Conservation (phyloP, 73 alveolate species). For the Paramecium sonneborni region DNA sequence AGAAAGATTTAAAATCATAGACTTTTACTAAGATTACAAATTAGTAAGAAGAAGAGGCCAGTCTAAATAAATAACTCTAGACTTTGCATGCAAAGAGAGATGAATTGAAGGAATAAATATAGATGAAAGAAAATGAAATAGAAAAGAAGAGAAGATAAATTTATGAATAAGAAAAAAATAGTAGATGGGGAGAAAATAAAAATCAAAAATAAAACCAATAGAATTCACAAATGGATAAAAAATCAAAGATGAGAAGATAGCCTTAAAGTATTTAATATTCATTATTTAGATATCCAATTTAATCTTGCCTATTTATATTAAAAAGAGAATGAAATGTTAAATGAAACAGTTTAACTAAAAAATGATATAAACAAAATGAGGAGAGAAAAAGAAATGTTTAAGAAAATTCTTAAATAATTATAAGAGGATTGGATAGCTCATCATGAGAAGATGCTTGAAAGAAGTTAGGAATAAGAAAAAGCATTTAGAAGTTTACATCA, state of each 20-base stretch:
- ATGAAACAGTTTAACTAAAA: conserved; percentile 10
- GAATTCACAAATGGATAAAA: neutral
- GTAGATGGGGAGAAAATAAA: conserved; percentile 24
- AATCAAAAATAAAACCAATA: neutral
- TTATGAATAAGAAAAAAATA: neutral
- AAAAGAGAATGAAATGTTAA: conserved; percentile 17
- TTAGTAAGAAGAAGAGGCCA: conserved; percentile 10
- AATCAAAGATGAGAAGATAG: conserved; percentile 8
- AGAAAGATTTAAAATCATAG: neutral
- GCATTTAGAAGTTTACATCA: neutral
- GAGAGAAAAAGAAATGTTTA: conserved; percentile 36
- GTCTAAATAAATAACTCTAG: neutral
- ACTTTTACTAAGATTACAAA: conserved; percentile 36
- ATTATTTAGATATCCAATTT: conserved; percentile 11
- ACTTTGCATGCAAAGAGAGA: conserved; percentile 1
- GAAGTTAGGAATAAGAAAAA: neutral
- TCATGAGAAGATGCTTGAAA: neutral
- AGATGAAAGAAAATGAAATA: neutral
- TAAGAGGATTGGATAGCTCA: conserved; percentile 18
- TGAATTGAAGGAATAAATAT: neutral
- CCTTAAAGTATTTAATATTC: neutral
- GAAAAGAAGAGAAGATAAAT: conserved; percentile 17
- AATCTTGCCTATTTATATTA: conserved; percentile 5
- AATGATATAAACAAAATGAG: conserved; percentile 50
- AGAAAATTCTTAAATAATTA: neutral